Evolutionary conservation across 1,284 basidiomycete species (phyloP), one percentile per base, ranked within the genome.

Genomic region (Ustilago sp.): DNA sequence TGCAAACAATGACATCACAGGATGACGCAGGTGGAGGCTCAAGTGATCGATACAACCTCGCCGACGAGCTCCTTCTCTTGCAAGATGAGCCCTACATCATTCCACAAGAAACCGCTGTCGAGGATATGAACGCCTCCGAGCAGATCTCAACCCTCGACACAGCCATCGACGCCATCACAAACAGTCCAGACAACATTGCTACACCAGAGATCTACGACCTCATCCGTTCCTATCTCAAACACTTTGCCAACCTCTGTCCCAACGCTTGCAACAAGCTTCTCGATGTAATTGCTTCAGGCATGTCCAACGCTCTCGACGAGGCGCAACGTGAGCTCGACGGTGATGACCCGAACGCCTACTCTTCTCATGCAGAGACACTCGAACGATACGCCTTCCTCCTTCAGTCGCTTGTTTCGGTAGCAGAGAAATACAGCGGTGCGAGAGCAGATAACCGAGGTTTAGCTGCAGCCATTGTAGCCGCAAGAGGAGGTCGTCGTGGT

Each of bases 381-480:
- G 81, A 85, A 68, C 77, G 74, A 43, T 84, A 74, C 52, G 84
- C 81, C 8, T 85, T 86, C 62, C 74, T 82, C 23, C 69, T 85
- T 2, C 82, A 85, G 48, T 86, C 82, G 83, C 68, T 84, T 43
- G 74, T 84, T 39, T 67, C 69, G 12, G 64, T 76, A 5, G 78
- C 83, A 17, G 84, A 86, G 45, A 80, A 81, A 59, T 67, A 82
- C 67, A 67, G 73, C 51, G 68, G 74, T 32, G 67, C 69, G 6
- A 61, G 68, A 3, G 19, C 59, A 31, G 71, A 77, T 41, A 50
- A 34, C 31, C 65, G 45, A 13, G 45, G 50, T 19, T 69, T 68
- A 12, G 56, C 72, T 38, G 63, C 68, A 47, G 61, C 63, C 57
- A 62, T 71, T 56, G 63, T 66, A 28, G 59, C 67, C 38, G 74